Base-by-base conservation (phyloP, 345 rosid genomes). In the Arabidopsis suecica region DNA sequence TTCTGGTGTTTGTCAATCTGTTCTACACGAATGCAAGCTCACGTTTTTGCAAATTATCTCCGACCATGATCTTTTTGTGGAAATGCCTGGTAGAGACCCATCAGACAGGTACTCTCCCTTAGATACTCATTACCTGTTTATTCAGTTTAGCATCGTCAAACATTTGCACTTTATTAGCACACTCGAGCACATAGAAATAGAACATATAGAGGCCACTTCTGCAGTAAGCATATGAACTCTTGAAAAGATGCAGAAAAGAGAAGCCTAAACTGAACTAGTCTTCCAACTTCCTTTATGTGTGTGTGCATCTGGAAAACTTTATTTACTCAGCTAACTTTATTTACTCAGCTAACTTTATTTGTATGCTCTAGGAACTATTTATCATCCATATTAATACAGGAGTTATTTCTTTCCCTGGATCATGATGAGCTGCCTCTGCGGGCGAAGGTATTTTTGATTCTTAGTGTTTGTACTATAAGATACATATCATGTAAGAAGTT, bases 51-150 rank as follows among this genome's bases (percentile, higher is more conserved):
- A 92, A 88, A 90, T 95, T 77, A 73, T 92, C 76, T 92, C 96
- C 32, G 99, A 95, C 83, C 99, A 95, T 78, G 99, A 95, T 80
- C 97, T 95, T 82, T 95, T 86, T 77, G 99, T 92, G 61, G 99
- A 95, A 88, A 92, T 95, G 99, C 99, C 99, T 2, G 99, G 99
- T 66, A 89, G 97, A 83, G 97, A 95, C 81, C 98, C 99, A 81
- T 95, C 99, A 57, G 99, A 95, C 75, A 88, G 99, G 99, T 95
- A 80, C 59, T 55, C 49, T 33, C 25, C 73, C 64, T 2, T 49
- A 7, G 68, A 47, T 64, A 34, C 51, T 65, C 23, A 10, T 37
- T 42, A 63, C 67, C 45, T 40, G 45, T 59, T 25, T 36, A 38
- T 48, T 49, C 61, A 57, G 8, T 51, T 65, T 72, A 44, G n/a